Evolutionary conservation across 192 early-diverging fungal genomes (phyloP), one percentile per base, ranked within the genome.

Genomic region (Gamsiella multidivaricata): DNA sequence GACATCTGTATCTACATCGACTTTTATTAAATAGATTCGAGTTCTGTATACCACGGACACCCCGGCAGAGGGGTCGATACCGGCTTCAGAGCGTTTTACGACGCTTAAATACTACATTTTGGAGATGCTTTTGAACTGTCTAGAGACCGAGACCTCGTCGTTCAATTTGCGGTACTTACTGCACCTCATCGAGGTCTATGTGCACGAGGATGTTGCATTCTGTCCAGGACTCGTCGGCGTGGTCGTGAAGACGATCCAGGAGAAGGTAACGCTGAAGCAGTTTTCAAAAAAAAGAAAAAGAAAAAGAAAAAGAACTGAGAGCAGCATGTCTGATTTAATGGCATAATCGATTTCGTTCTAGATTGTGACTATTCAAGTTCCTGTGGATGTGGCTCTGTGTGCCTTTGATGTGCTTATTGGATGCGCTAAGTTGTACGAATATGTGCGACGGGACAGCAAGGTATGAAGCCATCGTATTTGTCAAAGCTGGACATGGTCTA

Each of bases 121-220:
- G 29, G 90, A 91, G 45, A 65, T 94, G 45, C 84, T 95, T 1
- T 56, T 92, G 12, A 85, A 69, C 31, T 91, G 91, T 5, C 81
- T 94, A 11, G 75, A 83, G 39, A 84, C 88, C 9, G 93, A 95
- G 53, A 82, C 81, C 0, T 84, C 81, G 1, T 83, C 91, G 0
- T 81, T 83, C 57, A 95, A 95, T 65, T 54, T 87, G 50, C 80
- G 90, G 34, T 89, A 88, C 49, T 34, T 91, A 17, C 80, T 94
- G 11, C 88, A 92, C 54, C 54, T 94, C 3, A 85, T 94, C 49
- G 82, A 85, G 26, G 89, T 89, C 33, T 94, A 92, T 71, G 88
- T 87, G 0, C 80, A 87, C 33, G 91, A 95, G 55, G 94, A 95
- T 83, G 89, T 88, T 2, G 79, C 88, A 5, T 91, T 91, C 36